These are phyloP conservation scores for Waltergamsia citrina DNA, from an alignment of 2,329 filamentous ascomycete species.

Conservation along the genomic window DNA sequence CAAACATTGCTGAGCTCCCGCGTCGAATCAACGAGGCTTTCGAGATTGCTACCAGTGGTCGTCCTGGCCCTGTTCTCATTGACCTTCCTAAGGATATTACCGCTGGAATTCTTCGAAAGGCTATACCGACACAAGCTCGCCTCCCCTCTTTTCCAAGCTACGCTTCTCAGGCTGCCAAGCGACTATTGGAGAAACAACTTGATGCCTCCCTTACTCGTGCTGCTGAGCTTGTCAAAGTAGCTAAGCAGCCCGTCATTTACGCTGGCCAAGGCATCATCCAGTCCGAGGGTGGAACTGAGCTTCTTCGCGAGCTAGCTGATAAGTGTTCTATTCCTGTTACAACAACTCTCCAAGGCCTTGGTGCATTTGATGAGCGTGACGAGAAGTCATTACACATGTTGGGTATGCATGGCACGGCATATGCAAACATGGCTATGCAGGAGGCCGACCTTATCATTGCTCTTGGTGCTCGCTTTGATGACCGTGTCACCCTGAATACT, in stretches of 20 bases:
- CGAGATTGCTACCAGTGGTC: constrained; percentile 90
- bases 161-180: constrained; percentile 71
- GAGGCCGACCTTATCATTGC: constrained; percentile 94
- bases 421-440: constrained; percentile 97
- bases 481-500: constrained; percentile 79
- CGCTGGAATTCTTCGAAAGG: constrained; percentile 68
- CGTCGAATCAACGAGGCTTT: constrained; percentile 95
- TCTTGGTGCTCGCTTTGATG: constrained; percentile 88
- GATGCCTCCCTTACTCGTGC: constrained; percentile 65
- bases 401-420: constrained; percentile 95
- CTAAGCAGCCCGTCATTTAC: constrained; percentile 93
- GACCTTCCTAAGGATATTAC: constrained; percentile 97
- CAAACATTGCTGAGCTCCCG: constrained; percentile 86
- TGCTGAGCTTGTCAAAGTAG: constrained; percentile 72
- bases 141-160: constrained; percentile 78
- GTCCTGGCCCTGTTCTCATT: constrained; percentile 89
- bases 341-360: constrained; percentile 88
- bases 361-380: constrained; percentile 86
- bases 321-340: constrained; percentile 91
- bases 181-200: constrained; percentile 64
- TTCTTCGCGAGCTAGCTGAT: constrained; percentile 80
- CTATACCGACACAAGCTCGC: constrained; percentile 68
- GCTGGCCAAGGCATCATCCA: constrained; percentile 85
- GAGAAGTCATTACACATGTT: constrained; percentile 96
- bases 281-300: constrained; percentile 64